Evolutionary conservation across 176 grass and related monocot species (phyloP).

Genomic region (Cenchrus americanus): DNA sequence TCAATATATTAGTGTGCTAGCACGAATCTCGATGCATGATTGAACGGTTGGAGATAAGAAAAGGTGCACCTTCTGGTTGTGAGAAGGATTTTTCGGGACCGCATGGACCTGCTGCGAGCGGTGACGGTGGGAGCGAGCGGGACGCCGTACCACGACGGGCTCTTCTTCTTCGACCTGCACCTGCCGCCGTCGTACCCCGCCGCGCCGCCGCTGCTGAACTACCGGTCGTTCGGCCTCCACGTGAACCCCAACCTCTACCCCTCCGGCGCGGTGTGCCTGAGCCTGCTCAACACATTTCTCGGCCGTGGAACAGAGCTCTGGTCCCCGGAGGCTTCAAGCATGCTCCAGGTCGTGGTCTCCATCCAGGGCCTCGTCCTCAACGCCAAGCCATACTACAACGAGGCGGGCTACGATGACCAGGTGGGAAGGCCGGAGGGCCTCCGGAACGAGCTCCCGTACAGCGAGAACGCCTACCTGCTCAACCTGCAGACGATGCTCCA

Average conservation of each 20-base stretch:
- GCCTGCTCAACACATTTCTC: conserved; percentile 22
- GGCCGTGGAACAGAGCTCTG: background rate
- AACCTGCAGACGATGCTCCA: too few species aligned
- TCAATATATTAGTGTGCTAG: too few species aligned
- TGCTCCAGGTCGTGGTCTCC: conserved; percentile 27
- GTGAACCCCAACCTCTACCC: conserved; percentile 47
- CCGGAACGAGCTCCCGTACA: too few species aligned
- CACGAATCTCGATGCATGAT: too few species aligned
- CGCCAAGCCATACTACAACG: conserved; percentile 24
- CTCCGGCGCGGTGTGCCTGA: conserved; percentile 29
- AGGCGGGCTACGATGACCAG: background rate
- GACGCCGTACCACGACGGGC: too few species aligned
- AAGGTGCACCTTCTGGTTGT: too few species aligned
- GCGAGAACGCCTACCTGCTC: too few species aligned
- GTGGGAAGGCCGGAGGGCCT: too few species aligned
- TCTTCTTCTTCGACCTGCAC: too few species aligned
- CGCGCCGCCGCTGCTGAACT: conserved; percentile 3
- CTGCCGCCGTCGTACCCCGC: background rate
- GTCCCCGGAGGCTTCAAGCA: background rate
- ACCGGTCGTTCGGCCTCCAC: conserved; percentile 15
- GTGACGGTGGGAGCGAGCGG: too few species aligned
- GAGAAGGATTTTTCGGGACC: too few species aligned
- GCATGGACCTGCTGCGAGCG: conserved; percentile 24
- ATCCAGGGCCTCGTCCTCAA: conserved; percentile 24
- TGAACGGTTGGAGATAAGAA: too few species aligned